Evolutionary conservation across 1,284 basidiomycete genomes (phyloP), one percentile per base, ranked within the genome.

Genomic region (Leccinum idahoense): DNA sequence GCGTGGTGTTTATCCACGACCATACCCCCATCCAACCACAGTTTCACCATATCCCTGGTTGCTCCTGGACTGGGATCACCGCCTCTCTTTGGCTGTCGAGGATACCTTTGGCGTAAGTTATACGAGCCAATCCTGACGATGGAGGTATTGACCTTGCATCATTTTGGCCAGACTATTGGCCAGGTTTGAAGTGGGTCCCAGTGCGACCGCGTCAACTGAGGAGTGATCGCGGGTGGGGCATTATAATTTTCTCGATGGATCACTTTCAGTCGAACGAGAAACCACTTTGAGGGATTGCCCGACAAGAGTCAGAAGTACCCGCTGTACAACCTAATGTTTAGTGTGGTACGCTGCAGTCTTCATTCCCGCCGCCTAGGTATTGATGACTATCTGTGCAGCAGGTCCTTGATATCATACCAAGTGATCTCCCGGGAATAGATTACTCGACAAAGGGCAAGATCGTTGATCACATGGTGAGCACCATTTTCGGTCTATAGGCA

Each of bases 221-320:
- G 59, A 66, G 15, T 20, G 26, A 5, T 56, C 67, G 5, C 72
- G 75, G 29, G 26, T 11, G 7, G 69, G 83, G 0, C 74, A 79
- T 61, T 65, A 79, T 15, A 75, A 85, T 60, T 41, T 82, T 2
- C 63, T 82, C 6, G 68, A 75, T 46, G 82, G 82, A 7, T 62
- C 66, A 7, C 70, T 85, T 3, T 69, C 81, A 5, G 73, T 84
- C 7, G 69, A 79, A 41, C 57, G 82, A 80, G 0, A 74, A 75
- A 57, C 72, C 76, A 1, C 60, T 81, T 4, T 75, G 77, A 35
- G 35, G 35, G 35, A 35, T 35, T 35, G 35, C 35, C 35, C 35
- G 35, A 35, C 35, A 35, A 35, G 35, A 35, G 35, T 35, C 35
- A 35, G 35, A 35, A 35, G 35, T 35, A 35, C 35, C 35, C 35